Evolutionary conservation across 805 yeast species (phyloP).

Genomic region (Candida andamanensis): DNA sequence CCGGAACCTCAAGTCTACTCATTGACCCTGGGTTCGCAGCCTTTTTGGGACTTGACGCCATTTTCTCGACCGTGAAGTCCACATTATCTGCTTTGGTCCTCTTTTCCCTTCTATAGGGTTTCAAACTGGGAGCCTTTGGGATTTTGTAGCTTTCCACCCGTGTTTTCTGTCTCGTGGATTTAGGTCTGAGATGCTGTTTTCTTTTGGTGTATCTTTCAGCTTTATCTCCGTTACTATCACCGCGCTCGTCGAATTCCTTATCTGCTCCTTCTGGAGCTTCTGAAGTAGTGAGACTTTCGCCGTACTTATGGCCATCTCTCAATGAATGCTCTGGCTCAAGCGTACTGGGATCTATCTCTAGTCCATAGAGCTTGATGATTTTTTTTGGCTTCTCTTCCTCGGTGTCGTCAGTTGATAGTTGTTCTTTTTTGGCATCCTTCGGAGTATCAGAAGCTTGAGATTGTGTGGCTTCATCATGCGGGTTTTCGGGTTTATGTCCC

Average conservation of each 20-base stretch:
- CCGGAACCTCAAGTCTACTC: background rate
- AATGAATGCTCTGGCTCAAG: slow-evolving; percentile 20
- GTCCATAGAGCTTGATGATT: slow-evolving; percentile 17
- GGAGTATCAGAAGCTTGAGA: background rate
- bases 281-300: slow-evolving; percentile 10
- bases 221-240: background rate
- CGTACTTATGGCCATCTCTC: slow-evolving; percentile 21
- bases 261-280: slow-evolving; percentile 1
- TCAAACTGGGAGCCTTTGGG: slow-evolving; percentile 4
- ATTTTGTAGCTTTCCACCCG: background rate
- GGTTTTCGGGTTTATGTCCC: background rate
- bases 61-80: too few relatives aligned
- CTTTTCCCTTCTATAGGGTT: background rate
- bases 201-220: background rate
- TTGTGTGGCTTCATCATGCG: background rate
- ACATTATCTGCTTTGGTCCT: too few relatives aligned
- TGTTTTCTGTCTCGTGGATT: background rate
- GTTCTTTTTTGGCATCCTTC: too few relatives aligned
- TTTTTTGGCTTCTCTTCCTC: slow-evolving; percentile 1
- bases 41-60: background rate
- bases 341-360: slow-evolving; percentile 17
- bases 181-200: background rate
- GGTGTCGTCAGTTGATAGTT: too few relatives aligned
- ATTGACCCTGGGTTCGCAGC: slow-evolving; percentile 1
- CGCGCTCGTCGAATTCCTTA: too few relatives aligned